These are phyloP conservation scores for Aspergillus proliferans DNA, from an alignment of 2,329 filamentous ascomycete species.

Conservation along the genomic window DNA sequence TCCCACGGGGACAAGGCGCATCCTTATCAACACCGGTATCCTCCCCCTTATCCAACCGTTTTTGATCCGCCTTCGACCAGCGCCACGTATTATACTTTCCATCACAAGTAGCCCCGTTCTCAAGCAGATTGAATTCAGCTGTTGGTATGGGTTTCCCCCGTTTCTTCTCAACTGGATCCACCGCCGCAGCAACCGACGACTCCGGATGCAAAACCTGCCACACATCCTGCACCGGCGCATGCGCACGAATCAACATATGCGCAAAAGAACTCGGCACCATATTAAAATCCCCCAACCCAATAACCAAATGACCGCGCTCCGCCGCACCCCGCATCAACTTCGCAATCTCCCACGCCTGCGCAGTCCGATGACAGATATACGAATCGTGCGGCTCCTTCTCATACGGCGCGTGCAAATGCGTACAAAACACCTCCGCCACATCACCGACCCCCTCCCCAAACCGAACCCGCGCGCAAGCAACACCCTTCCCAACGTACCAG, in stretches of 20 bases:
- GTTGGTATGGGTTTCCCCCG: constrained; percentile 64
- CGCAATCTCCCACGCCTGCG: constrained; percentile 91
- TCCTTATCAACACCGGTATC: constrained; percentile 60
- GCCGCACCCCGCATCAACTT: constrained; percentile 79
- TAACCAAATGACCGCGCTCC: constrained; percentile 72
- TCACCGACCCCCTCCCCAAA: constrained; percentile 60
- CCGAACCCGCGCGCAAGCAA: constrained; percentile 74
- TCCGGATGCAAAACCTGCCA: constrained; percentile 82
- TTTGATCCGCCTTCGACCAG: constrained; percentile 68
- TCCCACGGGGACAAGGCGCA: constrained; percentile 65
- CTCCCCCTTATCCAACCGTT: constrained; percentile 59
- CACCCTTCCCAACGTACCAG: constrained; percentile 93
- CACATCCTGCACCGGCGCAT: constrained; percentile 70
- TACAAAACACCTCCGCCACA: constrained; percentile 83
- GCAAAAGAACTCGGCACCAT: constrained; percentile 84
- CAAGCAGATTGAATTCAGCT: constrained; percentile 67
- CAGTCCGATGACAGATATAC: constrained; percentile 82
- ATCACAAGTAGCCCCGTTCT: constrained; percentile 85
- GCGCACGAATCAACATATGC: constrained; percentile 72
- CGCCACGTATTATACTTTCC: constrained; percentile 87
- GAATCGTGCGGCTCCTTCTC: constrained; percentile 71
- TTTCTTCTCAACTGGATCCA: constrained; percentile 60
- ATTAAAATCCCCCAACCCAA: constrained; percentile 92
- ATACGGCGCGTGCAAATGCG: constrained; percentile 86
- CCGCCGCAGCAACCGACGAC: constrained; percentile 69